phyloP scores from a whole-genome alignment of 2,329 filamentous ascomycete genomes.

The Penicillium sclerotigenum region DNA sequence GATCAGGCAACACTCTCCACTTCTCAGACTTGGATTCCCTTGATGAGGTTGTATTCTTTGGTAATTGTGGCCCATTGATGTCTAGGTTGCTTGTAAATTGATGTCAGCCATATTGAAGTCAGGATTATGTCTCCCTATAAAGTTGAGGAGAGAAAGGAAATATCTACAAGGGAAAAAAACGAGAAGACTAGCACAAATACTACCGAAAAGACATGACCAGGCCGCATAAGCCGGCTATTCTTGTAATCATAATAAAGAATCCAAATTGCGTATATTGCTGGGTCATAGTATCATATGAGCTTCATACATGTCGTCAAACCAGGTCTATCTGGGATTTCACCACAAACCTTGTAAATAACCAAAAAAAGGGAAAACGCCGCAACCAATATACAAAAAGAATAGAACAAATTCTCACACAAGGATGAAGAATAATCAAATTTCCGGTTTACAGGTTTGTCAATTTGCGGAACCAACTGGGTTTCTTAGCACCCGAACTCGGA shows the following conservation, averaged over 20 bases:
- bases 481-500: conserved; percentile 32
- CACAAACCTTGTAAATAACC: not conserved
- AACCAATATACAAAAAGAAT: conserved; percentile 1
- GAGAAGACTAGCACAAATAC: not conserved
- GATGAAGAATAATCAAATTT: not conserved
- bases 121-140: too few relatives aligned
- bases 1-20: not conserved
- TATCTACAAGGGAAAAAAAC: not conserved
- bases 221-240: too few relatives aligned
- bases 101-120: not conserved
- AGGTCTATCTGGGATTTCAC: not conserved
- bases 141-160: too few relatives aligned
- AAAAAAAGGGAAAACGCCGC: not conserved
- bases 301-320: conserved; percentile 9
- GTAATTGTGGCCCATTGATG: not conserved
- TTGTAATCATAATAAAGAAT: not conserved
- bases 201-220: too few relatives aligned
- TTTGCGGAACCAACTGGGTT: conserved; percentile 46
- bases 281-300: conserved; percentile 8
- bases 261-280: not conserved
- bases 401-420: not conserved
- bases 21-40: not conserved
- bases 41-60: not conserved
- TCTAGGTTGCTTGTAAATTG: too few relatives aligned
- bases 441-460: conserved; percentile 34